These are phyloP conservation scores for Candida smagusa DNA, from an alignment of 1,139 yeast species.

Conservation along the genomic window DNA sequence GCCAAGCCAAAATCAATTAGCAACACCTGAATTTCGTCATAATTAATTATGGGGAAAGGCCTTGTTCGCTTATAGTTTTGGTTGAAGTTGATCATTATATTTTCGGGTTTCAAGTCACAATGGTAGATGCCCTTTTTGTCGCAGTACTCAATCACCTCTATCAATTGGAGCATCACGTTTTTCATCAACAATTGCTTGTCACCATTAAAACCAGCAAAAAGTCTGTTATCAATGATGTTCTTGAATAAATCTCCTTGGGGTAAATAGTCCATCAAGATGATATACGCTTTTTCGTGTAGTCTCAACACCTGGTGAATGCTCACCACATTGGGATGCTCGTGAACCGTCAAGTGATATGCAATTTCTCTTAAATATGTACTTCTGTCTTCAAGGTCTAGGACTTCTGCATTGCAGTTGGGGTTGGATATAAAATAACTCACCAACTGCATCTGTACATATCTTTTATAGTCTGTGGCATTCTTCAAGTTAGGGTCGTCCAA, in stretches of 20 bases:
- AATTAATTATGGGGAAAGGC: slow-evolving; percentile 30
- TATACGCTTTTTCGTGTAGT: slow-evolving; percentile 52
- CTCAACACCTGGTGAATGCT: slow-evolving; percentile 73
- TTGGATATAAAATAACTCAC: slow-evolving; percentile 26
- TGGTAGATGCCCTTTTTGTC: slow-evolving; percentile 68
- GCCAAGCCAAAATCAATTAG: slow-evolving; percentile 89
- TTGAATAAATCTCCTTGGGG: slow-evolving; percentile 82
- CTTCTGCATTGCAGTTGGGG: slow-evolving; percentile 16
- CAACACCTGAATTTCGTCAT: slow-evolving; percentile 55
- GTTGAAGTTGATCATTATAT: slow-evolving; percentile 56
- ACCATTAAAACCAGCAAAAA: slow-evolving; percentile 41
- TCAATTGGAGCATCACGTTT: slow-evolving; percentile 68
- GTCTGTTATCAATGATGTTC: slow-evolving; percentile 67
- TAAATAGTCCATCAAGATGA: slow-evolving; percentile 78
- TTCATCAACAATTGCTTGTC: slow-evolving; percentile 49
- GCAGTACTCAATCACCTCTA: slow-evolving; percentile 71
- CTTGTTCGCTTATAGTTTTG: slow-evolving; percentile 22
- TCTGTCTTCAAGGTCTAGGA: slow-evolving; percentile 43
- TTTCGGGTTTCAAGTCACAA: slow-evolving; percentile 92
- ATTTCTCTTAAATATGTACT: slow-evolving; percentile 61
- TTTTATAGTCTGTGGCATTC: slow-evolving; percentile 30
- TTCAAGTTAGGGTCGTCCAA: slow-evolving; percentile 40
- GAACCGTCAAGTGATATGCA: slow-evolving; percentile 69
- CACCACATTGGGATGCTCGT: slow-evolving; percentile 71
- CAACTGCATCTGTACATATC: slow-evolving; percentile 28